Evolutionary conservation across 1,139 yeast species (phyloP).

Genomic region (Nematodospora anomalae): DNA sequence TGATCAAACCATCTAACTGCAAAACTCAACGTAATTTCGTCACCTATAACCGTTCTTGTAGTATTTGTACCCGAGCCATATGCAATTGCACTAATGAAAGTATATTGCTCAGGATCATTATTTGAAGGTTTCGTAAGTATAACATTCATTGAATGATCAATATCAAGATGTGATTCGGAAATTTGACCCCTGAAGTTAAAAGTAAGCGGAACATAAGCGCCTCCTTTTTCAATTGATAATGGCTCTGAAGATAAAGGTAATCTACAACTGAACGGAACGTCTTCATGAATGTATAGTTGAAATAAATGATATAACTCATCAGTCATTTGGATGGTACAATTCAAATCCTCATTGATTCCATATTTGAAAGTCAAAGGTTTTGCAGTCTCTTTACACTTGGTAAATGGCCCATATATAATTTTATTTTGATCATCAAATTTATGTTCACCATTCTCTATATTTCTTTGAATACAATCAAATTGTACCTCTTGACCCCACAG

Average conservation of each 20-base stretch:
- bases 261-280: constrained; percentile 72
- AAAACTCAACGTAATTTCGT: constrained; percentile 54
- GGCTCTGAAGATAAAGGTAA: constrained; percentile 50
- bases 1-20: constrained; percentile 59
- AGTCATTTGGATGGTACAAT: constrained; percentile 63
- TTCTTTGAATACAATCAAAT: constrained; percentile 63
- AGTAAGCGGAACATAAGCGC: constrained; percentile 59
- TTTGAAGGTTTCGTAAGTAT: constrained; percentile 46
- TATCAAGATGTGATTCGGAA: constrained; percentile 67
- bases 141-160: constrained; percentile 61
- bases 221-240: constrained; percentile 45
- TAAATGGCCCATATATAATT: constrained; percentile 59
- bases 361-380: constrained; percentile 55
- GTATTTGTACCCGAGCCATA: constrained; percentile 67
- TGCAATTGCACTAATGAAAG: constrained; percentile 55
- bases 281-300: constrained; percentile 75
- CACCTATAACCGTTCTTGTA: constrained; percentile 66
- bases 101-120: constrained; percentile 29
- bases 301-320: constrained; percentile 72
- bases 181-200: constrained; percentile 68
- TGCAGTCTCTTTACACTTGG: constrained; percentile 64
- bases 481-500: constrained; percentile 45
- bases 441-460: constrained; percentile 77
- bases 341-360: constrained; percentile 52
- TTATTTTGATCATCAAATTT: constrained; percentile 59